These are phyloP conservation scores for Debaryomycetaceae sp. DNA, from an alignment of 1,139 yeast species.

Conservation along the genomic window DNA sequence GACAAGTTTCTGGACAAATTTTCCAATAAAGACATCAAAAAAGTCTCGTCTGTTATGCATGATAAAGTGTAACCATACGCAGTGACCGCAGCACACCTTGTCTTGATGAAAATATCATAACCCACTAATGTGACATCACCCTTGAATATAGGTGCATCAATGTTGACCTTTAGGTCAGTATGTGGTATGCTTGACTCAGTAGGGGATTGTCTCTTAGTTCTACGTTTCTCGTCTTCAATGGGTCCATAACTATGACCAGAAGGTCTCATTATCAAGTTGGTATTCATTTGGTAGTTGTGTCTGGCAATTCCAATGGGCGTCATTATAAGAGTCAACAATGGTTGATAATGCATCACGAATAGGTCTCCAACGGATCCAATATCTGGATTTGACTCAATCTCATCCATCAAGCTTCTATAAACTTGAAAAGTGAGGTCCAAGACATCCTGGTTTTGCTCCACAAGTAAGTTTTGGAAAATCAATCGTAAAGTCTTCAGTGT, in stretches of 20 bases:
- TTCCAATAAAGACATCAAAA: constrained; percentile 35
- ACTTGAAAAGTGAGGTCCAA: constrained; percentile 61
- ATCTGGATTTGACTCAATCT: constrained; percentile 35
- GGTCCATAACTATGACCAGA: constrained; percentile 57
- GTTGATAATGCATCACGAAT: constrained; percentile 51
- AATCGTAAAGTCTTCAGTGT: constrained; percentile 69
- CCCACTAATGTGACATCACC: constrained; percentile 93
- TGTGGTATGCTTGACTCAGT: constrained; percentile 48
- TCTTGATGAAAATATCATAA: constrained; percentile 64
- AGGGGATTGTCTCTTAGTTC: constrained; percentile 33
- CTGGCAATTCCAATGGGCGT: constrained; percentile 96
- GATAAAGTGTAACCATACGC: constrained; percentile 76
- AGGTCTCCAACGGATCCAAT: constrained; percentile 41
- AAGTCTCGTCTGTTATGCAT: constrained; percentile 38
- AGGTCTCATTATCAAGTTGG: constrained; percentile 70
- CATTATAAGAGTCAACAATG: constrained; percentile 69
- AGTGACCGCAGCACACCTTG: constrained; percentile 71
- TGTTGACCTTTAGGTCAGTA: constrained; percentile 65
- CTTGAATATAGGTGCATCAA: constrained; percentile 86
- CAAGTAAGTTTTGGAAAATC: constrained; percentile 78
- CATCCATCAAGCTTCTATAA: constrained; percentile 54
- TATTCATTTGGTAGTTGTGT: constrained; percentile 81
- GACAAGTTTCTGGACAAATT: constrained; percentile 39
- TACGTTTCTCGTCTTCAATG: constrained; percentile 21
- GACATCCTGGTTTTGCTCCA: constrained; percentile 83